phyloP scores from a whole-genome alignment of 2,329 filamentous ascomycete species.

The Fusarium subtropicale region DNA sequence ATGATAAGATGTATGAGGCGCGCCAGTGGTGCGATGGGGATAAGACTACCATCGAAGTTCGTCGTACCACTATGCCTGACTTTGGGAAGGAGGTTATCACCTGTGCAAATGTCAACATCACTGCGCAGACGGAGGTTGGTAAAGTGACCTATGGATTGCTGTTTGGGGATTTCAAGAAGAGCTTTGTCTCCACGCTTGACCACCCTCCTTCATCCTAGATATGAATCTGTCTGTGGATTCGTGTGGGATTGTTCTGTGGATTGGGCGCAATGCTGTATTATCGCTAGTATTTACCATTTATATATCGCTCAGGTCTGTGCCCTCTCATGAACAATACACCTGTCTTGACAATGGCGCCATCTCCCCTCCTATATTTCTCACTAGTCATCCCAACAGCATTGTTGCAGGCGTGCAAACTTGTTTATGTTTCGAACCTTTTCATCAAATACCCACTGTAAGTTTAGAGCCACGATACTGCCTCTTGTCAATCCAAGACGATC shows the following conservation, averaged over 20 bases:
- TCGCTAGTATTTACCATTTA: neutral
- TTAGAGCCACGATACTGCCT: fast-evolving
- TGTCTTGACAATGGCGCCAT: too few relatives aligned
- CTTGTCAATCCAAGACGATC: too few relatives aligned
- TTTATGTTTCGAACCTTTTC: fast-evolving
- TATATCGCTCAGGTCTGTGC: fast-evolving
- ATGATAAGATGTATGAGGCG: neutral
- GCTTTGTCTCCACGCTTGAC: neutral
- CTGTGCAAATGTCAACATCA: neutral
- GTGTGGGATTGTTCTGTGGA: neutral
- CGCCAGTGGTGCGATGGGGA: neutral
- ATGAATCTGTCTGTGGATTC: neutral
- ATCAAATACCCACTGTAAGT: fast-evolving
- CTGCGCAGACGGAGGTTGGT: neutral
- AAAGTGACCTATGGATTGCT: neutral
- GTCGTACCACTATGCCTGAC: neutral
- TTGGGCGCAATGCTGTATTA: neutral
- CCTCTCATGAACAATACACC: too few relatives aligned
- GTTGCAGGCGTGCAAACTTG: fast-evolving
- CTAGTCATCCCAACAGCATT: fast-evolving
- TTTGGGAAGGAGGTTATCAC: neutral
- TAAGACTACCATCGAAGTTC: neutral
- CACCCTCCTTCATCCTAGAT: neutral
- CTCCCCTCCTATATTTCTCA: too few relatives aligned
- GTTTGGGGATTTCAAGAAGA: neutral